Evolutionary conservation across 73 alveolate species (phyloP), one percentile per base, ranked within the genome.

Genomic region (Vitrella brassicaformis): DNA sequence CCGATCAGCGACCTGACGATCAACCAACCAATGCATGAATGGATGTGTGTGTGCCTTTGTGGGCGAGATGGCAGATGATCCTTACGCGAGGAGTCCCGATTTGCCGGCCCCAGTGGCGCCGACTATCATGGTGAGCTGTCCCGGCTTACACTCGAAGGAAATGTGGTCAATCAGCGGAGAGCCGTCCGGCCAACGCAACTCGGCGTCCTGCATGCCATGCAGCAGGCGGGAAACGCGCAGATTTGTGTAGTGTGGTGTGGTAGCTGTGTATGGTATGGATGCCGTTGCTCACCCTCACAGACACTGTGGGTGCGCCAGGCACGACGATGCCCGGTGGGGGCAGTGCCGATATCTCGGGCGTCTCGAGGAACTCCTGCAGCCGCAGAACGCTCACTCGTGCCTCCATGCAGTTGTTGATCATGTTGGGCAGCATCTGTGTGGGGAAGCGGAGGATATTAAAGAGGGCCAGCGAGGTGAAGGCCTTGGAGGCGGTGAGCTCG

Each of bases 401-500:
- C 31, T 66, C 82, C 29, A 67, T 65, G 28, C 47, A 69, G 4
- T 14, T 14, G 56, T 39, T 39, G 56, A 39, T 39, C 14, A 14
- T 14, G 47, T 74, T 31, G 46, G 83, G 83, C 19, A 76, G 68
- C 77, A 76, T 76, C 27, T 67, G 67, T 71, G 68, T 26, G 7
- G 83, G 83, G 30, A 76, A 76, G 32, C 83, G 76, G 71, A 76
- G 31, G 66, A 68, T 77, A 77, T 76, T 76, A 77, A 76, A 76
- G 31, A 76, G 67, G 45, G 77, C 66, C 77, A 76, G 71, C 31
- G 83, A 76, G 1, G 83, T 68, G 77, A 76, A 76, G 67, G 83
- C 83, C 18, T 71, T 39, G 22, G 56, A 4, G 14, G 56, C 56
- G 56, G 4, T 14, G 22, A 39, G 14, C 14, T 39, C 56, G 14